Evolutionary conservation across 192 early-diverging fungal genomes (phyloP).

Genomic region (Geosiphon pyriformis): DNA sequence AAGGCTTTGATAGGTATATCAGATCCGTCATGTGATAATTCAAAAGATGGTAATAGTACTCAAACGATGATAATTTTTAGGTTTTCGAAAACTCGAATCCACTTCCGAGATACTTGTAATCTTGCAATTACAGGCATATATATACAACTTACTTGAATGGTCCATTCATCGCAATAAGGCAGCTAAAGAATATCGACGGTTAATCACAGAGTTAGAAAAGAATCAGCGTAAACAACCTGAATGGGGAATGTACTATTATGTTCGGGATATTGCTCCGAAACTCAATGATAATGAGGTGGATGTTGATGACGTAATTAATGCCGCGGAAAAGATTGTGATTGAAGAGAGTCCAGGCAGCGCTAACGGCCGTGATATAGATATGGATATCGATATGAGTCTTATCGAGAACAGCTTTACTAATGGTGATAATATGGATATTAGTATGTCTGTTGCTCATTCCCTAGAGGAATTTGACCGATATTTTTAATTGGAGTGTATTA

Average conservation of each 20-base stretch:
- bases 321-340: background rate
- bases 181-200: background rate
- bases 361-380: background rate
- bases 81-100: slow-evolving; percentile 8
- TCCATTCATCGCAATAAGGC: background rate
- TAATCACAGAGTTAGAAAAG: background rate
- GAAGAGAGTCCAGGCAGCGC: background rate
- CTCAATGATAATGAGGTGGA: background rate
- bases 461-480: too few species aligned
- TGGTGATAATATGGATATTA: too few species aligned
- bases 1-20: slow-evolving; percentile 3
- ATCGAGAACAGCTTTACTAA: background rate
- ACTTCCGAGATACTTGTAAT: slow-evolving; percentile 18
- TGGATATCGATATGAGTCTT: background rate
- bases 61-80: background rate
- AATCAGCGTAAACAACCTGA: slow-evolving; percentile 17
- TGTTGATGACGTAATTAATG: background rate
- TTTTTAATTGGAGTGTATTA: too few species aligned
- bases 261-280: background rate
- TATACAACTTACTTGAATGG: slow-evolving; percentile 8
- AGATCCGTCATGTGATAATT: too few species aligned
- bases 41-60: background rate
- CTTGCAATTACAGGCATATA: slow-evolving; percentile 12
- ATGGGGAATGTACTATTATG: slow-evolving; percentile 13
- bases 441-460: too few species aligned